Percentiles rank a stretch among this genome's conserved stretches.
Conservation (phyloP, 176 grass and related monocot genomes). For the Cenchrus fungigraminus region DNA sequence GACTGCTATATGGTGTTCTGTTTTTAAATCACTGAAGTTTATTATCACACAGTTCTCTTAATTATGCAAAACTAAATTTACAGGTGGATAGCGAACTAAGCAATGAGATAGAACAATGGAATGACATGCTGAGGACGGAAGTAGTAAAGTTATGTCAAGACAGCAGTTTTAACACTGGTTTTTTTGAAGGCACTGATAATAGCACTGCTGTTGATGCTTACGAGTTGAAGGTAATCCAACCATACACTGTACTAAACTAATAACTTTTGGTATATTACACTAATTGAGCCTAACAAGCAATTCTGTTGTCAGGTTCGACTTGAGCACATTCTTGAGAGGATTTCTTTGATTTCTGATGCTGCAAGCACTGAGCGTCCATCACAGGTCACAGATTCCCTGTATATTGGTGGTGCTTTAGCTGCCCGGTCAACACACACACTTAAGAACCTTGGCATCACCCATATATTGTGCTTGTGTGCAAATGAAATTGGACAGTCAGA, state of each 20-base stretch:
- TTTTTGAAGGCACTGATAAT: conserved; percentile 92
- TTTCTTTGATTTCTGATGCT: conserved; percentile 92
- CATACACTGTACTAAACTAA: not conserved
- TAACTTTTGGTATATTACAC: not conserved
- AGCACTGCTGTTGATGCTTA: conserved; percentile 85
- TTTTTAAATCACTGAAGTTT: conserved; percentile 7
- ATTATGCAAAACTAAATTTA: conserved; percentile 5
- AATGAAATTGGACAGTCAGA: conserved; percentile 96
- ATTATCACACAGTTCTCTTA: conserved; percentile 1
- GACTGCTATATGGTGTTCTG: conserved; percentile 18
- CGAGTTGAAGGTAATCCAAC: conserved; percentile 84
- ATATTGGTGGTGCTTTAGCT: conserved; percentile 89
- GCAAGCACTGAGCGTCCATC: conserved; percentile 87
- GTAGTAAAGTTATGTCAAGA: conserved; percentile 86
- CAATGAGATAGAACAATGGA: conserved; percentile 98
- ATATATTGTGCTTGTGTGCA: conserved; percentile 90
- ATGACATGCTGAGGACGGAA: conserved; percentile 84
- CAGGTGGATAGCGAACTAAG: conserved; percentile 82
- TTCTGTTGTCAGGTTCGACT: conserved; percentile 75
- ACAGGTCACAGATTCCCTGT: conserved; percentile 75
- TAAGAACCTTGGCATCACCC: conserved; percentile 74
- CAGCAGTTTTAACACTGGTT: conserved; percentile 86
- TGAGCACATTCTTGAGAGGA: conserved; percentile 97
- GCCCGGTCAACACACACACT: conserved; percentile 89
- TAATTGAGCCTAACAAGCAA: conserved; percentile 1